Base-by-base conservation (phyloP, 176 grass and related monocot species). In the Tuctoria greenei region DNA sequence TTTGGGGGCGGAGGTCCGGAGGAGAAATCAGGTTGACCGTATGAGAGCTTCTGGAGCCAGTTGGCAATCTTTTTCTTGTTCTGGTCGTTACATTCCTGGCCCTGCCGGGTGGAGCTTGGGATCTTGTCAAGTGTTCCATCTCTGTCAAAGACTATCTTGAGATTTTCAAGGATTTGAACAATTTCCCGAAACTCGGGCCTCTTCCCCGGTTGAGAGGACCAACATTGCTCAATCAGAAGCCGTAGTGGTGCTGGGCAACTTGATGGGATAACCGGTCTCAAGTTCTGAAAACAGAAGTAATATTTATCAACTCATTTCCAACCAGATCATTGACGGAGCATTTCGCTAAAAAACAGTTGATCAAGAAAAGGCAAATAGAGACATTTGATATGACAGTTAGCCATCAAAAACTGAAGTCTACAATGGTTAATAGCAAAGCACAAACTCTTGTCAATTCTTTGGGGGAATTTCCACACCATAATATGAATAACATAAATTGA, bases 201-300 rank as follows among this genome's bases (percentile, higher is more conserved):
- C 87, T 81, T 95, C 24, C 88, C 91, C 15, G 96, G 77, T 54
- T 77, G 74, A 71, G 10, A 73, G 26, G 82, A 66, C 96, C 96
- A 99, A 24, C 96, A 99, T 83, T 95, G 96, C 80, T 90, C 87
- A 31, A 99, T 92, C 60, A 99, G 69, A 59, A 77, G 64, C 77
- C 55, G 66, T 61, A 99, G 36, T 42, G 74, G 87, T 36, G 79
- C 56, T 1, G 96, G 82, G 72, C 96, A 99, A 42, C 72, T 76
- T 0, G 62, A 72, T 65, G 96, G 96, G 81, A 99, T 80, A 73
- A 36, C 44, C 0, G 92, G 96, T 71, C 96, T 86, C 87, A 99
- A 78, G 55, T 99, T 92, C 96, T 99, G 79, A 82, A 86, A 94
- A 20, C 31, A 17, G 70, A 56, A 58, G 6, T 69, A 28, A 75